Conservation (phyloP, 1,139 yeast genomes). For the Lizanozyma gosingica region DNA sequence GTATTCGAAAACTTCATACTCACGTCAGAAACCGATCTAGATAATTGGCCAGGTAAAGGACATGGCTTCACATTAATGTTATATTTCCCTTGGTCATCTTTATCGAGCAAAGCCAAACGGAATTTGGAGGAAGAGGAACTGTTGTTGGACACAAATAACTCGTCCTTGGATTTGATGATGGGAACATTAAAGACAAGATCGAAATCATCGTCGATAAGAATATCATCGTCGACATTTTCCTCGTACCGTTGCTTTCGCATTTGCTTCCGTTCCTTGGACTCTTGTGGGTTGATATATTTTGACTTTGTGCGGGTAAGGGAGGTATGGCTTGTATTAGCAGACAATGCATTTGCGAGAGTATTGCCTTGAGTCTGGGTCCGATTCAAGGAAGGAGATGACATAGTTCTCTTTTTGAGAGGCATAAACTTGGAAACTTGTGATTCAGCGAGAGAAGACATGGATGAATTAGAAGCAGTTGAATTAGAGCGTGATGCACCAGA, state of each 20-base stretch:
- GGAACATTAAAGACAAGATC: slow-evolving; percentile 40
- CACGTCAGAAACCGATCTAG: neutral
- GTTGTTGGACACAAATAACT: slow-evolving; percentile 19
- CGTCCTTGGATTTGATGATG: slow-evolving; percentile 29
- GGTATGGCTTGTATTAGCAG: slow-evolving; percentile 3
- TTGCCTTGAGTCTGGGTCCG: neutral
- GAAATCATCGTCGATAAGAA: slow-evolving; percentile 28
- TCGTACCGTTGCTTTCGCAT: slow-evolving; percentile 35
- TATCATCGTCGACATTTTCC: slow-evolving; percentile 37
- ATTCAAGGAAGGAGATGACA: neutral
- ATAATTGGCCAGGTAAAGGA: slow-evolving; percentile 29
- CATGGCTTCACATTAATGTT: slow-evolving; percentile 20
- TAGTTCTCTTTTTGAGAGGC: neutral
- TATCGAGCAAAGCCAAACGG: slow-evolving; percentile 21
- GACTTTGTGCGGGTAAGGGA: slow-evolving; percentile 25
- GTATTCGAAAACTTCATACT: neutral
- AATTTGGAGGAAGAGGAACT: slow-evolving; percentile 6
- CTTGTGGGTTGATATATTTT: slow-evolving; percentile 25
- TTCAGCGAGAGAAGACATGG: neutral
- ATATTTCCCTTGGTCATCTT: slow-evolving; percentile 16
- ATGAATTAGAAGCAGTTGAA: slow-evolving; percentile 1
- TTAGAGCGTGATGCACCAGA: neutral
- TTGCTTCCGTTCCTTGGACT: slow-evolving; percentile 30
- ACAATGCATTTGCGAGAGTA: slow-evolving; percentile 5
- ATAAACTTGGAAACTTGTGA: neutral